Conservation (phyloP, 768 basidiomycete genomes). For the Auricularia cornea region DNA sequence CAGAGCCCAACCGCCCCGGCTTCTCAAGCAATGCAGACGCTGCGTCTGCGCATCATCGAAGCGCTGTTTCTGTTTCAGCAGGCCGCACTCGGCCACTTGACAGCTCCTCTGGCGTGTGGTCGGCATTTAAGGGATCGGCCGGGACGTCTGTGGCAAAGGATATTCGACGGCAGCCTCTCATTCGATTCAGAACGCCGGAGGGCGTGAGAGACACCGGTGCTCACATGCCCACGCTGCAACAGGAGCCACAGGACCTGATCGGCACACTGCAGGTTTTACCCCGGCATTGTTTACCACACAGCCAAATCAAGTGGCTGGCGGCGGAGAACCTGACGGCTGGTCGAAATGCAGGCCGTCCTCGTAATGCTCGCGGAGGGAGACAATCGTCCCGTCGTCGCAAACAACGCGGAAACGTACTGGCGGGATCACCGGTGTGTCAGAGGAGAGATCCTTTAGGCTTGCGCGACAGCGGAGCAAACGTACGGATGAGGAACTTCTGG, state of each 20-base stretch:
- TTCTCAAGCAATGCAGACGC: too few species aligned
- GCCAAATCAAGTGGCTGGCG: background rate
- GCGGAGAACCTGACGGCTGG: background rate
- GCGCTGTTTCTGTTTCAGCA: background rate
- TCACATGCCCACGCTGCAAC: too few species aligned
- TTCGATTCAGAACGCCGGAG: too few species aligned
- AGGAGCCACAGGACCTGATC: too few species aligned
- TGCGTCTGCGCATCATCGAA: background rate
- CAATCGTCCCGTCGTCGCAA: slow-evolving; percentile 46
- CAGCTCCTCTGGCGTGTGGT: background rate
- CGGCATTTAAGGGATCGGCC: too few species aligned
- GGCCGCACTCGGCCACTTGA: background rate
- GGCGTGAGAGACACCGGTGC: too few species aligned
- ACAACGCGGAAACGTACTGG: slow-evolving; percentile 65
- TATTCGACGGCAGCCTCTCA: too few species aligned
- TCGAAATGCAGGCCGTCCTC: background rate
- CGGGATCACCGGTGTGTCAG: background rate
- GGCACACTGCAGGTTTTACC: too few species aligned
- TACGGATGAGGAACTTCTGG: slow-evolving; percentile 57
- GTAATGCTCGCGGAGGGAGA: slow-evolving; percentile 26
- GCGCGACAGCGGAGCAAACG: slow-evolving; percentile 21
- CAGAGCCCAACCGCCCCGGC: too few species aligned
- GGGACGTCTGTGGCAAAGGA: too few species aligned
- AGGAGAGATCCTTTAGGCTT: background rate
- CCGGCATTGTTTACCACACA: too few species aligned